These are phyloP conservation scores for Pyrus communis DNA, from an alignment of 306 rosid species.

Conservation along the genomic window DNA sequence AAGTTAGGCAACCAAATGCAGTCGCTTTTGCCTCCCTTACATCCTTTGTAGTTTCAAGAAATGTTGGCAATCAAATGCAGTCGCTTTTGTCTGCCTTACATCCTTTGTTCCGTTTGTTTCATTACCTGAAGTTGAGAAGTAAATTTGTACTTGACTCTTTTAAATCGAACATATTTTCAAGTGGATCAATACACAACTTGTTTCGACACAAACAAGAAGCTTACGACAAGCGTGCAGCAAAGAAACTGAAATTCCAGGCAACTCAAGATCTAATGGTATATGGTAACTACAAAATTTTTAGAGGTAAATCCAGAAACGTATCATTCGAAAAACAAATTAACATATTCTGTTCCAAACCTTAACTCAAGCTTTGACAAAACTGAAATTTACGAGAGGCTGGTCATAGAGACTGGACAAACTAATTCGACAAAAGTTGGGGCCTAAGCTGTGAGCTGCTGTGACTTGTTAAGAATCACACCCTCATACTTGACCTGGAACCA, in stretches of 20 bases:
- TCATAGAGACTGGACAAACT: slow-evolving; percentile 5
- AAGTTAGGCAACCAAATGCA: too few relatives aligned
- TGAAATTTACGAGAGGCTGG: slow-evolving; percentile 9
- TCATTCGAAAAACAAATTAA: not conserved
- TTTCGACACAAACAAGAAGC: too few relatives aligned
- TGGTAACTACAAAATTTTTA: not conserved
- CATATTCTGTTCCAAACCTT: not conserved
- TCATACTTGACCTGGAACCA: slow-evolving; percentile 93
- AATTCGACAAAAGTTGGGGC: not conserved
- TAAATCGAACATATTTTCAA: too few relatives aligned
- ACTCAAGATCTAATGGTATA: not conserved
- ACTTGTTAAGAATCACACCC: slow-evolving; percentile 84
- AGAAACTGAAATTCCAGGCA: not conserved
- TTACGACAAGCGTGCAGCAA: not conserved
- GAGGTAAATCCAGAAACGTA: not conserved
- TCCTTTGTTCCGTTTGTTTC: not conserved
- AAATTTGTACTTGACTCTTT: too few relatives aligned
- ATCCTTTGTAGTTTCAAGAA: not conserved
- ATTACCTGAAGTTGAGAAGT: too few relatives aligned
- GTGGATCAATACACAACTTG: too few relatives aligned
- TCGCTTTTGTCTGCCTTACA: not conserved
- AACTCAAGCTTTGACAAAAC: slow-evolving; percentile 4
- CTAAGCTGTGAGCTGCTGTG: slow-evolving; percentile 41
- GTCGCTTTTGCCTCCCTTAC: not conserved
- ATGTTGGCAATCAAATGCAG: too few relatives aligned